phyloP scores from a whole-genome alignment of 1,284 basidiomycete species.

The Cryptococcus hybrid region DNA sequence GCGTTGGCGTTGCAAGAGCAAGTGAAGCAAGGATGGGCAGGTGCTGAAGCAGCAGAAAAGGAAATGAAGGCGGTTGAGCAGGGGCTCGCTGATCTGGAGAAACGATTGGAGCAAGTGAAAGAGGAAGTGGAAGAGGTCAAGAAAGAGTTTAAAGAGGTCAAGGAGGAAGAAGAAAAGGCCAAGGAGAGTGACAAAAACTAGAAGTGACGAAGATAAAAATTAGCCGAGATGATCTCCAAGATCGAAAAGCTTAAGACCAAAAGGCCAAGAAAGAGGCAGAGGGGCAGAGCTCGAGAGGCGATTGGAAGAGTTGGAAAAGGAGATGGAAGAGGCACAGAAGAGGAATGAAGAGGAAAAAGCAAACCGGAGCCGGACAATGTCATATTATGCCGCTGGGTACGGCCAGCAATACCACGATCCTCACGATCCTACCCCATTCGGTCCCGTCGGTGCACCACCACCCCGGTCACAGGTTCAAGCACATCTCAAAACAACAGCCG shows the following conservation, averaged over 20 bases:
- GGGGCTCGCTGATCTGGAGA: constrained; percentile 33
- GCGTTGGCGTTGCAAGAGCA: constrained; percentile 49
- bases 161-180: constrained; percentile 39
- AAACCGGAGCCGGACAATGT: constrained; percentile 4
- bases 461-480: background rate
- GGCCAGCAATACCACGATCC: constrained; percentile 11
- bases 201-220: constrained; percentile 44
- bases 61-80: constrained; percentile 35
- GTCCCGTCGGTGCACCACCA: background rate
- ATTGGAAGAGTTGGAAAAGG: constrained; percentile 43
- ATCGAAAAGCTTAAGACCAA: constrained; percentile 69
- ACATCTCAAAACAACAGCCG: constrained; percentile 1
- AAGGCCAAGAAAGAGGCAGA: constrained; percentile 52
- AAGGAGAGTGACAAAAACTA: constrained; percentile 34
- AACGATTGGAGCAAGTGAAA: constrained; percentile 20
- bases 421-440: constrained; percentile 4
- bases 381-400: constrained; percentile 14
- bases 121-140: constrained; percentile 33
- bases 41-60: constrained; percentile 39
- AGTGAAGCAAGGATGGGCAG: constrained; percentile 50
- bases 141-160: constrained; percentile 28
- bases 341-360: constrained; percentile 13
- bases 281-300: constrained; percentile 37
- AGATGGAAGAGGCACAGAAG: constrained; percentile 33
- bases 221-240: constrained; percentile 56